Conservation (phyloP, 176 grass and related monocot genomes). For the Thinopyrum elongatum region DNA sequence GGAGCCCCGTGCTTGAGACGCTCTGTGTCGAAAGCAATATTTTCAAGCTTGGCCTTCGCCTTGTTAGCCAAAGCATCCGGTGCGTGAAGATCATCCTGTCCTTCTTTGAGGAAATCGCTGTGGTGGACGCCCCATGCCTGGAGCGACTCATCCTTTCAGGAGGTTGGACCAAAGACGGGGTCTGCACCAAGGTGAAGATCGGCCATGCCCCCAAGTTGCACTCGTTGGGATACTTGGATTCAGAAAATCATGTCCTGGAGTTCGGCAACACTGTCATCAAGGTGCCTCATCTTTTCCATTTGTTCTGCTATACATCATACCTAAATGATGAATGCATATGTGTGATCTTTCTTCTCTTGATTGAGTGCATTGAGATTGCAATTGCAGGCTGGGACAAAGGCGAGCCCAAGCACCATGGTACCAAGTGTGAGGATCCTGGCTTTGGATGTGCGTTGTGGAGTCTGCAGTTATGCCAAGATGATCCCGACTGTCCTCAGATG, state of each 20-base stretch:
- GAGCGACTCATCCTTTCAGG: background rate
- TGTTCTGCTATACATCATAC: background rate
- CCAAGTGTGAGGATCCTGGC: background rate
- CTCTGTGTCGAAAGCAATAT: background rate
- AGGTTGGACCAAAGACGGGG: background rate
- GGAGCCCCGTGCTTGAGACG: background rate
- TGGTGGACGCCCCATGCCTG: background rate
- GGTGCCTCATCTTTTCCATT: background rate
- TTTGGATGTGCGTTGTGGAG: background rate
- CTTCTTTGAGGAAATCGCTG: background rate
- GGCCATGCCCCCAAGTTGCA: background rate
- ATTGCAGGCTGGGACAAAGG: background rate
- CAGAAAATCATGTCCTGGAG: background rate
- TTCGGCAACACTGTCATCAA: background rate
- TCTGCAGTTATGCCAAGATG: background rate
- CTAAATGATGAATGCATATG: background rate
- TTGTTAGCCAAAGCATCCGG: background rate
- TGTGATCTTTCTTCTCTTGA: background rate
- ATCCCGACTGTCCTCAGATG: background rate
- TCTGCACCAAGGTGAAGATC: background rate
- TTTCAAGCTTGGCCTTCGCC: background rate
- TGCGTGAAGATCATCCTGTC: background rate
- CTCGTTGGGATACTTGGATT: background rate
- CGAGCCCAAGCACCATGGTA: background rate
- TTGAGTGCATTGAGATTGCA: background rate